Conservation (phyloP, 805 yeast genomes). For the Jamesozyma piceae region DNA sequence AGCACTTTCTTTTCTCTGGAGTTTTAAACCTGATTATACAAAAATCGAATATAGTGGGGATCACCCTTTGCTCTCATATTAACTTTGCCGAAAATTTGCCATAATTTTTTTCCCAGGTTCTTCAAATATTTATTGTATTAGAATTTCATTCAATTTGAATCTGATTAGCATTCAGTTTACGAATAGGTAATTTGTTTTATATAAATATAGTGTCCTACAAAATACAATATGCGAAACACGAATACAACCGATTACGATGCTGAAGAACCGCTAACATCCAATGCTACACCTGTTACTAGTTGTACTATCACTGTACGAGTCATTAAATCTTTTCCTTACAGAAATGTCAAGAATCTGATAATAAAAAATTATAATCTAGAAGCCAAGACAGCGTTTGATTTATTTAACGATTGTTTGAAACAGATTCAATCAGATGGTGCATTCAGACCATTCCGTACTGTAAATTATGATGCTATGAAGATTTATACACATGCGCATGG, state of each 20-base stretch:
- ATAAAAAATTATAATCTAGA: slow-evolving; percentile 63
- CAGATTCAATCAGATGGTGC: slow-evolving; percentile 50
- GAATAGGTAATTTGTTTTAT: too few relatives aligned
- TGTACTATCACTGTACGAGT: slow-evolving; percentile 78
- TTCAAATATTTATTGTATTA: too few relatives aligned
- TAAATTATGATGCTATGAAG: slow-evolving; percentile 65
- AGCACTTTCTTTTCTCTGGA: too few relatives aligned
- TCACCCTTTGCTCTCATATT: too few relatives aligned
- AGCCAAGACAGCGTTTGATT: slow-evolving; percentile 52
- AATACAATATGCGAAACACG: neutral
- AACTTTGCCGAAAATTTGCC: too few relatives aligned
- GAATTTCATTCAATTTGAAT: too few relatives aligned
- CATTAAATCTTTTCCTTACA: slow-evolving; percentile 82
- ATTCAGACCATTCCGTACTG: slow-evolving; percentile 74
- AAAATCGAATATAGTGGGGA: too few relatives aligned
- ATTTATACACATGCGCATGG: slow-evolving; percentile 93
- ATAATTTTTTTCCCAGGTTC: too few relatives aligned
- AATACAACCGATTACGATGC: slow-evolving; percentile 21
- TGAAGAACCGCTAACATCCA: slow-evolving; percentile 74
- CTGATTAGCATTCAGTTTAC: too few relatives aligned
- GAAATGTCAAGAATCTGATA: slow-evolving; percentile 74
- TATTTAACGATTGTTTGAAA: slow-evolving; percentile 44
- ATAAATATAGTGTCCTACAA: neutral
- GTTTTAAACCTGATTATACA: too few relatives aligned
- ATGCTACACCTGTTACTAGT: slow-evolving; percentile 54